Conservation (phyloP, 2,329 filamentous ascomycete genomes). For the Neonectria coccinea region DNA sequence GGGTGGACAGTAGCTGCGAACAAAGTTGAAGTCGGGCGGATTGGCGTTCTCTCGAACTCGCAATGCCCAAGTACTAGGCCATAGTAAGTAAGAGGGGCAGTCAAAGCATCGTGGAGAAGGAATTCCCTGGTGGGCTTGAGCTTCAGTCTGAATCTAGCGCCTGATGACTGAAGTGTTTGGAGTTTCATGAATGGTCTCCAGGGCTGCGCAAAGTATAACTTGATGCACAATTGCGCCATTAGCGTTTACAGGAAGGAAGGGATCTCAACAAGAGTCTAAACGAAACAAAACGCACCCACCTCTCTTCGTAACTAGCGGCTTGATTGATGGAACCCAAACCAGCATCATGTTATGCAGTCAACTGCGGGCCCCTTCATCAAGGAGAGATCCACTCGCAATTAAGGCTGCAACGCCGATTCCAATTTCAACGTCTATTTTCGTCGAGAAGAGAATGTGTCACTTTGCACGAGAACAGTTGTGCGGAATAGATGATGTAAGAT, state of each 20-base stretch:
- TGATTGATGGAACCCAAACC: neutral
- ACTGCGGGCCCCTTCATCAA: neutral
- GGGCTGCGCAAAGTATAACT: neutral
- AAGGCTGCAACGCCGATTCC: neutral
- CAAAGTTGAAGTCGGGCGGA: neutral
- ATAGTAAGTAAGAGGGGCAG: slow-evolving; percentile 50
- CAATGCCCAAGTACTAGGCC: slow-evolving; percentile 41
- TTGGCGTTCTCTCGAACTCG: slow-evolving; percentile 8
- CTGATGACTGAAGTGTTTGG: neutral
- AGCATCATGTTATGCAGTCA: neutral
- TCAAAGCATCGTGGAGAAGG: neutral
- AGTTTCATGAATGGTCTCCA: neutral
- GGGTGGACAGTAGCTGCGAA: neutral
- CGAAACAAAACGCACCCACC: neutral
- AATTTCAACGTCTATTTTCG: slow-evolving; percentile 3
- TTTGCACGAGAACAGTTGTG: neutral
- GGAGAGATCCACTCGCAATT: neutral
- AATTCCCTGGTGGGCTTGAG: neutral
- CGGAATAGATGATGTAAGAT: neutral
- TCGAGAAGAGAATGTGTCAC: neutral
- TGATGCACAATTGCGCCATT: too few relatives aligned
- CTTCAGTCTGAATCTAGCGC: too few relatives aligned
- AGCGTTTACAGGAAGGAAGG: neutral
- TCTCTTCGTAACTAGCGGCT: neutral
- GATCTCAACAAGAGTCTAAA: neutral